These are phyloP conservation scores for Solanum bukasovii DNA, from an alignment of 257 asterid genomes.

Conservation along the genomic window DNA sequence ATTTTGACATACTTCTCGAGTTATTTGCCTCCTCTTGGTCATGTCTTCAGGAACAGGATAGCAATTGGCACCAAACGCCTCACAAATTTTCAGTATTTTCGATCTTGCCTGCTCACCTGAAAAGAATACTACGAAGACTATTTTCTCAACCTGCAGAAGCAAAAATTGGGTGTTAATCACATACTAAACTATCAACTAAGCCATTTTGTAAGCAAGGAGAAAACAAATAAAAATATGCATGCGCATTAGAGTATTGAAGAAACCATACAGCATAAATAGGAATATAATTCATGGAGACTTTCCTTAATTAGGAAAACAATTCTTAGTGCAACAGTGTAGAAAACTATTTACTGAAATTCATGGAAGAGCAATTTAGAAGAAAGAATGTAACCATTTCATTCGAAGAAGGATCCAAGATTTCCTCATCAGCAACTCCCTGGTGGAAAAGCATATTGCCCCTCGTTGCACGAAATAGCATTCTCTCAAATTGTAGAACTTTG, in stretches of 20 bases:
- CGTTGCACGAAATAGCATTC: conserved; percentile 96
- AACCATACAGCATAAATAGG: neutral
- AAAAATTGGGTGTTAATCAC: conserved; percentile 10
- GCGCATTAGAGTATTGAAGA: neutral
- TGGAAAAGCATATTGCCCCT: conserved; percentile 98
- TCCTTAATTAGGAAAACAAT: neutral
- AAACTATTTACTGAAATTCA: neutral
- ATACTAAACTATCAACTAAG: neutral
- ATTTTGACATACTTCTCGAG: conserved; percentile 60
- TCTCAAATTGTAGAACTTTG: conserved; percentile 70
- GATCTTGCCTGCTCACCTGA: conserved; percentile 97
- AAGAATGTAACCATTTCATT: conserved; percentile 63
- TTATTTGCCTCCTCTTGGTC: conserved; percentile 73
- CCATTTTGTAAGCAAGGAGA: conserved; percentile 2
- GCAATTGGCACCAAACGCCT: conserved; percentile 95
- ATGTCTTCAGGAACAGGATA: conserved; percentile 91
- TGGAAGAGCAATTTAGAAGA: neutral
- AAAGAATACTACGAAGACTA: conserved; percentile 88
- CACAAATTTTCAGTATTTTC: conserved; percentile 89
- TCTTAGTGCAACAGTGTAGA: neutral
- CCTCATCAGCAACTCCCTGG: conserved; percentile 69
- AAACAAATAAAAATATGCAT: neutral
- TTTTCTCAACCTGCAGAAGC: conserved; percentile 83
- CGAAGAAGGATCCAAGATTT: conserved; percentile 73
- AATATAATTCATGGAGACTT: neutral